A percentile compares a stretch with the other conserved stretches of the same genome.
Conservation (phyloP, 2,329 filamentous ascomycete species). For the Penicillium italicum region DNA sequence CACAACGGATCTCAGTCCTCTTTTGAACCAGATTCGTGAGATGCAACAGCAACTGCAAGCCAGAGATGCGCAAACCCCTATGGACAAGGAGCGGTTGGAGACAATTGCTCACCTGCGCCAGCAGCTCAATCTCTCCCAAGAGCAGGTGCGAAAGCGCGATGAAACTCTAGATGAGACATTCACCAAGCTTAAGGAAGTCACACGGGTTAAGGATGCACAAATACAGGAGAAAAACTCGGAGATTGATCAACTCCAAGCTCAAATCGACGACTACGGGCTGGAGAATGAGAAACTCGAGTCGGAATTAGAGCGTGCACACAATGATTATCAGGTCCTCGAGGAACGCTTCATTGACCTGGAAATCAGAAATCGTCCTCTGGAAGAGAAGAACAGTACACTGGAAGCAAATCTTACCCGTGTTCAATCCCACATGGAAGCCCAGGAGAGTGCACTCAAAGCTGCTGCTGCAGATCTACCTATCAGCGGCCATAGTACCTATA, state of each 20-base stretch:
- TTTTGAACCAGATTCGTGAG: slow-evolving; percentile 32
- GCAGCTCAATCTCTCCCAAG: slow-evolving; percentile 31
- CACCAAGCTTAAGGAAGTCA: slow-evolving; percentile 33
- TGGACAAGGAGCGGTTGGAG: slow-evolving; percentile 31
- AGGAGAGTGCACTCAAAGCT: slow-evolving; percentile 37
- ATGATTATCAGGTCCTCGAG: slow-evolving; percentile 35
- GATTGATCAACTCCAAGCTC: slow-evolving; percentile 36
- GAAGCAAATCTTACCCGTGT: slow-evolving; percentile 36
- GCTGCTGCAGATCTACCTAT: slow-evolving; percentile 37
- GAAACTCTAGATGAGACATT: slow-evolving; percentile 33
- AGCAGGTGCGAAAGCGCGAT: slow-evolving; percentile 37
- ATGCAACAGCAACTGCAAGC: slow-evolving; percentile 33
- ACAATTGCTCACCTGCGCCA: slow-evolving; percentile 33
- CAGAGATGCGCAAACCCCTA: slow-evolving; percentile 18
- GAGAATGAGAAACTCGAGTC: slow-evolving; percentile 37
- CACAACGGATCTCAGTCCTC: slow-evolving; percentile 20
- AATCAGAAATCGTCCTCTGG: slow-evolving; percentile 34
- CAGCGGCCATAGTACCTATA: slow-evolving; percentile 35
- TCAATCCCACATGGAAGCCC: slow-evolving; percentile 36
- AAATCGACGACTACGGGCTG: slow-evolving; percentile 34
- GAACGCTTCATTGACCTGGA: slow-evolving; percentile 35
- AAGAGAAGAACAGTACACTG: slow-evolving; percentile 38
- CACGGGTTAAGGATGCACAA: slow-evolving; percentile 32
- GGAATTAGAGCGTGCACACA: slow-evolving; percentile 32
- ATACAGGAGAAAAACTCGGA: slow-evolving; percentile 36